Evolutionary conservation across 768 basidiomycete species (phyloP), one percentile per base, ranked within the genome.

Genomic region (Neoboletus subvelutipes): DNA sequence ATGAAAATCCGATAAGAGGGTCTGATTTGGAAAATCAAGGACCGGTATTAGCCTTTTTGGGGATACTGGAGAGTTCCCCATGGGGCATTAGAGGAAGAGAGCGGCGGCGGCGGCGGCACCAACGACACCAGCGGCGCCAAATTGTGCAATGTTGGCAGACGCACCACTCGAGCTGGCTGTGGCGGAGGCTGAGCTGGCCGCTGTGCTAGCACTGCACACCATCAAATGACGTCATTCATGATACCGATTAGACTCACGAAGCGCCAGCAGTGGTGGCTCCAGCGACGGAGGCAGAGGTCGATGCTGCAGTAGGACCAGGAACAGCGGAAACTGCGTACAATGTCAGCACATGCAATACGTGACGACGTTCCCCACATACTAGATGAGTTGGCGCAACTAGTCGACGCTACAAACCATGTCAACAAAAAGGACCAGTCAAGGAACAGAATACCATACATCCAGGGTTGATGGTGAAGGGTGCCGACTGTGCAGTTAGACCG

Each of bases 401-500:
- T 1, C 46, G 63, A 68, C 39, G 74, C 74, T 54, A 63, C 73
- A 75, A 52, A 15, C 60, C 46, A 65, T 26, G 55, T 65, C 28
- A 63, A 37, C 33, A 42, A 46, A 56, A 20, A 37, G 22, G 24
- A 59, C 5, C 5, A 11, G 9, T 20, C 18, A 24, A 36, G 13
- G 7, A 42, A 26, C 24, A 15, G 45, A 42, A 13, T n/a, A 8
- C 74, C 86, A 45, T 75, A 88, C 88, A 39, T 49, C 84, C 78
- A 8, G 72, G 0, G 31, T 68, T 62, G 59, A 89, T 67, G 17
- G 70, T 75, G 76, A 90, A 78, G 3, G 82, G 33, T 7, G 79
- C 88, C 3, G 80, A 72, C 63, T 84, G 84, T 0, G 68, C 76
- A 47, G 67, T 26, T 0, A 22, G 0, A 64, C 92, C 92, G 33